These are phyloP conservation scores for Apophysomyces elegans DNA, from an alignment of 371 early-diverging fungal species.

Conservation along the genomic window DNA sequence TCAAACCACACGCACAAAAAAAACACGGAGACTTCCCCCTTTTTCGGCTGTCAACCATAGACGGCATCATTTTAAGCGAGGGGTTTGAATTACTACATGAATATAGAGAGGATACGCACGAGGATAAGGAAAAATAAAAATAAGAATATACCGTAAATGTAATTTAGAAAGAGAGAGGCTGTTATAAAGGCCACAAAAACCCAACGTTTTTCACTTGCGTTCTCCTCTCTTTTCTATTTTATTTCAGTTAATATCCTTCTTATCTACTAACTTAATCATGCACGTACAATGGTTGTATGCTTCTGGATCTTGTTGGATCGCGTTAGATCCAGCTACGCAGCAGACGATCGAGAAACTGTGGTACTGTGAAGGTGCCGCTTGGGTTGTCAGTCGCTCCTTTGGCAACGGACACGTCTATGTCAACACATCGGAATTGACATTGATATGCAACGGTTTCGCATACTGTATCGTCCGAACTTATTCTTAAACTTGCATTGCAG, in stretches of 20 bases:
- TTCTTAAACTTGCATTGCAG: background rate
- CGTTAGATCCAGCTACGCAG: slow-evolving; percentile 24
- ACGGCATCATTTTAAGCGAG: no score
- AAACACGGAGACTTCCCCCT: no score
- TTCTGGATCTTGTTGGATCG: slow-evolving; percentile 27
- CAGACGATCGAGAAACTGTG: slow-evolving; percentile 22
- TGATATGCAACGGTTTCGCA: slow-evolving; percentile 19
- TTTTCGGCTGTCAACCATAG: no score
- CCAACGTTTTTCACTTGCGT: background rate
- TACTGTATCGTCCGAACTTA: slow-evolving; percentile 23
- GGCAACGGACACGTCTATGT: slow-evolving; percentile 22
- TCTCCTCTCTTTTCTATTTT: background rate
- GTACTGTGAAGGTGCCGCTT: slow-evolving; percentile 18
- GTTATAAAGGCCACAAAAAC: background rate
- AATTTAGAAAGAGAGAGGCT: background rate
- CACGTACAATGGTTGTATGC: slow-evolving; percentile 28
- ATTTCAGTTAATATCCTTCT: background rate
- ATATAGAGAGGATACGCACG: no score
- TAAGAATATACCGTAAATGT: no score
- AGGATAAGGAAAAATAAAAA: no score
- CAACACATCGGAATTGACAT: slow-evolving; percentile 22
- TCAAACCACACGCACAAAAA: no score
- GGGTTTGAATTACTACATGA: no score
- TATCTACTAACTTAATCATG: slow-evolving; percentile 4
- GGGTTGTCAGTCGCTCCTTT: slow-evolving; percentile 27